These are phyloP conservation scores for Heimioporus sp. DNA, from an alignment of 768 basidiomycete species.

Conservation along the genomic window DNA sequence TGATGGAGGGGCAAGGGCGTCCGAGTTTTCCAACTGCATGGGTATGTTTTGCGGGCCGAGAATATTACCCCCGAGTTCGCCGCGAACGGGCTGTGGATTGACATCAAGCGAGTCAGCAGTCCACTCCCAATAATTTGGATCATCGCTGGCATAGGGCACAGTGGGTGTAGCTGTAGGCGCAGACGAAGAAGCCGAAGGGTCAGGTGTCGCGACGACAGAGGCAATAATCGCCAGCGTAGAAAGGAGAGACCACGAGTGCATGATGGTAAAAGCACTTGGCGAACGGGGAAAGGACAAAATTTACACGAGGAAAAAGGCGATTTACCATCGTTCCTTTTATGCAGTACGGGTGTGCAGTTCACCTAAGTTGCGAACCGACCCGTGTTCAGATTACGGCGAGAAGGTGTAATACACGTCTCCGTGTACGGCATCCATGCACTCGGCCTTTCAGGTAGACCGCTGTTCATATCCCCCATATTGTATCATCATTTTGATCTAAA, in stretches of 20 bases:
- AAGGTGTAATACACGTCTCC: not conserved
- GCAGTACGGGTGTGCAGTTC: not conserved
- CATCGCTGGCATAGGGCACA: conserved; percentile 40
- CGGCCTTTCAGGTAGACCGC: too few relatives aligned
- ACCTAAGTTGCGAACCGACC: too few relatives aligned
- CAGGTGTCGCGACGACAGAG: conserved; percentile 16
- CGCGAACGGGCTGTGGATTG: conserved; percentile 45
- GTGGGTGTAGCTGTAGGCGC: conserved; percentile 39
- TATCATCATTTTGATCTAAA: too few relatives aligned
- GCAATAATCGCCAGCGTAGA: conserved; percentile 19
- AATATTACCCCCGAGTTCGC: conserved; percentile 41
- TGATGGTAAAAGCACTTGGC: conserved; percentile 9
- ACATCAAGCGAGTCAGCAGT: conserved; percentile 20
- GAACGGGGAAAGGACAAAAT: too few relatives aligned
- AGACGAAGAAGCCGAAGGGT: conserved; percentile 23
- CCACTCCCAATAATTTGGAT: conserved; percentile 49
- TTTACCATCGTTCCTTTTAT: conserved; percentile 22
- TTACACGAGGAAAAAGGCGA: conserved; percentile 12
- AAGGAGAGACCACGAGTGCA: conserved; percentile 33
- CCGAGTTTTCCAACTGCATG: conserved; percentile 55
- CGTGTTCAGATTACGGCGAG: conserved; percentile 3
- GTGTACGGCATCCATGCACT: not conserved
- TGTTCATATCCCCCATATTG: too few relatives aligned
- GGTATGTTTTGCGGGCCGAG: conserved; percentile 58
- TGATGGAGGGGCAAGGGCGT: conserved; percentile 56